A percentile compares a stretch with the other conserved stretches of the same genome.
Evolutionary conservation across 1,139 yeast species (phyloP).

Genomic region (Kodamaea fungicola): DNA sequence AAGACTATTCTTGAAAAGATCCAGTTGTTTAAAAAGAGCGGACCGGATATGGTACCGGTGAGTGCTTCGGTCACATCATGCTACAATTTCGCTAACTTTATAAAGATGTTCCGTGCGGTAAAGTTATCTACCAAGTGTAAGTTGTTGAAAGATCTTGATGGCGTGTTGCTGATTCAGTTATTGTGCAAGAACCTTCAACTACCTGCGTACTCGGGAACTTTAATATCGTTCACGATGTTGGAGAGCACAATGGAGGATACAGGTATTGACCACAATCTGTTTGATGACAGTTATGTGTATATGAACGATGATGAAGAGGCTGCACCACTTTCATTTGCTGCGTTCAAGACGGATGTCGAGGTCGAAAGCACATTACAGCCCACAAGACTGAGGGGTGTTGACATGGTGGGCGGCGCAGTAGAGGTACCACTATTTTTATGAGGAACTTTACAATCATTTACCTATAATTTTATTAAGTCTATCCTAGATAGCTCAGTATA

Average conservation of each 20-base stretch:
- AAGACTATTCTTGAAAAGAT: slow-evolving; percentile 55
- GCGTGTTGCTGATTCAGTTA: slow-evolving; percentile 48
- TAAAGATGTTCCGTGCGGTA: slow-evolving; percentile 51
- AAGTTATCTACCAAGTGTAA: slow-evolving; percentile 58
- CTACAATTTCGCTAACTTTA: slow-evolving; percentile 52
- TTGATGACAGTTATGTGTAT: slow-evolving; percentile 25
- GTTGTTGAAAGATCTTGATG: slow-evolving; percentile 54
- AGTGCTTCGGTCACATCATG: slow-evolving; percentile 31
- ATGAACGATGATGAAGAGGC: slow-evolving; percentile 13
- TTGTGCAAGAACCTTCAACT: slow-evolving; percentile 32
- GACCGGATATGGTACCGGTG: slow-evolving; percentile 16
- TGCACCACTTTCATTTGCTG: slow-evolving; percentile 17
- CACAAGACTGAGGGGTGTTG: slow-evolving; percentile 9
- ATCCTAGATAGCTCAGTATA: slow-evolving; percentile 35
- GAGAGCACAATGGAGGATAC: slow-evolving; percentile 29
- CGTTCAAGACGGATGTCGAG: slow-evolving; percentile 12
- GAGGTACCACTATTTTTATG: slow-evolving; percentile 40
- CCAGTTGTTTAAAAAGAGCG: slow-evolving; percentile 17
- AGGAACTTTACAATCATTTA: background rate
- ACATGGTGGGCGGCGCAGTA: slow-evolving; percentile 35
- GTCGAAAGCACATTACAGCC: slow-evolving; percentile 9
- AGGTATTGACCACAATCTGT: slow-evolving; percentile 9
- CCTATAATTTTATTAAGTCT: background rate
- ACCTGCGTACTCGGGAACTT: slow-evolving; percentile 52
- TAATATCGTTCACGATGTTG: slow-evolving; percentile 58